Evolutionary conservation across 768 basidiomycete species (phyloP), one percentile per base, ranked within the genome.

Genomic region (Lactarius trivialis): DNA sequence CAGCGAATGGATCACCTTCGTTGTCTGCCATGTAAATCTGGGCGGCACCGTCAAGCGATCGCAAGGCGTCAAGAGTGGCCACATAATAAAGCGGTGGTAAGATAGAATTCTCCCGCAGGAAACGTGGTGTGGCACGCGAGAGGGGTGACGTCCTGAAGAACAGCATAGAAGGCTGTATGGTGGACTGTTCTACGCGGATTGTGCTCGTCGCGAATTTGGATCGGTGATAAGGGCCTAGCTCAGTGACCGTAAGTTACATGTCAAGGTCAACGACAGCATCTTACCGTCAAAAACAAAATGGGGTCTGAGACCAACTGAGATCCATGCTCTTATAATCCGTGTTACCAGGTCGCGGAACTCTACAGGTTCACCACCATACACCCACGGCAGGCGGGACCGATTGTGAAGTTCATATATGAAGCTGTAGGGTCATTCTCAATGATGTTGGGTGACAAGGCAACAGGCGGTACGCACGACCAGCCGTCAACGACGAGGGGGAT

Each of bases 241-340:
- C 36, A 34, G 33, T n/a, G 34, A 28, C 24, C 34, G 48, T 55
- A 52, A 53, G 55, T 34, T 49, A 24, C 45, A 39, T n/a, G 14
- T 28, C 26, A 11, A 48, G 26, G 28, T 36, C 50, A 28, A 32
- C 28, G 36, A 33, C 50, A 14, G 7, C 24, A 43, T 75, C 80
- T 60, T 65, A 92, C 91, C 91, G 70, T 93, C 91, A 67, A 93
- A 93, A 7, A 93, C 91, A 67, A 93, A 88, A 68, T 82, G 78
- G 7, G 90, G 74, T 56, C 76, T 75, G 41, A 91, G 71, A 24
- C 89, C 87, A 11, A 89, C 76, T 28, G 76, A 73, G 50, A 86
- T 77, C 91, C 89, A 92, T 14, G 86, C 83, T 61, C 78, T 71
- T 14, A 88, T 82, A 17, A 85, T 79, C 52, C 67, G 72, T 49